These are phyloP conservation scores for Syncephalastrum racemosum DNA, from an alignment of 371 early-diverging fungal genomes.

Conservation along the genomic window DNA sequence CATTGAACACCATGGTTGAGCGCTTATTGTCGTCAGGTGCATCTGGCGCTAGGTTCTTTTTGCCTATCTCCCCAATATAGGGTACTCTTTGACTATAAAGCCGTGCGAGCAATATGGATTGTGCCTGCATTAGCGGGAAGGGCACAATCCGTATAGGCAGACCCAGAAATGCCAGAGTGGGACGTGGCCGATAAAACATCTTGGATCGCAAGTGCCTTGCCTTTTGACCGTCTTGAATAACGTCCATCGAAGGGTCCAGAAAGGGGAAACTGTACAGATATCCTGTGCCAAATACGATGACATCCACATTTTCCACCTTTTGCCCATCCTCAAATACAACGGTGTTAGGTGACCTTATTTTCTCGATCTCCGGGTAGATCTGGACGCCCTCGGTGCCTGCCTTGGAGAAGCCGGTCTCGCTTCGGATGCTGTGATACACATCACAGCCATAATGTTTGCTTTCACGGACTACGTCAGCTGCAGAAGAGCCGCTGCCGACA, in stretches of 20 bases:
- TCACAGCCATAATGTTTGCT: constrained; percentile 28
- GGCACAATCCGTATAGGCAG: constrained; percentile 57
- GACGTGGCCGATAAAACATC: constrained; percentile 51
- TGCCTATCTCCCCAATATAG: too few species aligned
- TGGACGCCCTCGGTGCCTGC: too few species aligned
- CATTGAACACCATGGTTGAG: too few species aligned
- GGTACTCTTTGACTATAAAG: too few species aligned
- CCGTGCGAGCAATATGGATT: constrained; percentile 47
- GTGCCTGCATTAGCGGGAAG: constrained; percentile 55
- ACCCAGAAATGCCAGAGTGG: constrained; percentile 57
- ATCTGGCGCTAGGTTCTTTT: too few species aligned
- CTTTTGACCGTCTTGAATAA: constrained; percentile 39
- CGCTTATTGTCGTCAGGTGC: too few species aligned
- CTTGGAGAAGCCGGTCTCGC: constrained; percentile 20
- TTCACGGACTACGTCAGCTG: constrained; percentile 51
- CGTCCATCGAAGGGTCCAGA: constrained; percentile 24
- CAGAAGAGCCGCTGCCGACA: constrained; percentile 50
- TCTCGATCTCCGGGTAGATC: too few species aligned
- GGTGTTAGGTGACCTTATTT: background rate
- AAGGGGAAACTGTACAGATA: constrained; percentile 64
- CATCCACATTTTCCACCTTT: constrained; percentile 32
- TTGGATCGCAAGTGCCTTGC: constrained; percentile 50
- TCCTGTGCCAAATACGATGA: constrained; percentile 62
- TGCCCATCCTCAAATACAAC: constrained; percentile 43
- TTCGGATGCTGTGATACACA: constrained; percentile 48